Conservation (phyloP, 805 yeast species). For the Schwanniomyces occidentalis region DNA sequence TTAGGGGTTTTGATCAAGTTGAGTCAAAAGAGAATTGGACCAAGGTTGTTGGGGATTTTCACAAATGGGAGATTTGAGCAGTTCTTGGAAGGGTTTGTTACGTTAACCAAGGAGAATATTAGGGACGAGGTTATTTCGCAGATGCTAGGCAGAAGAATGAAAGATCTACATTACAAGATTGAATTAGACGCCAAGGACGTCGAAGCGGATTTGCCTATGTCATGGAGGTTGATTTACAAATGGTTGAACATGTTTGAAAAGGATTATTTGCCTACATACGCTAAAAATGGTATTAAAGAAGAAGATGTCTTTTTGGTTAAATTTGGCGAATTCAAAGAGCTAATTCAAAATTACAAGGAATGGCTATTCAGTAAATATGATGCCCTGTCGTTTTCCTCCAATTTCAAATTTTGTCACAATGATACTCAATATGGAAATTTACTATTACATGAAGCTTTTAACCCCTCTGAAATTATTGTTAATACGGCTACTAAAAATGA, state of each 20-base stretch:
- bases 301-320: conserved; percentile 43
- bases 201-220: conserved; percentile 54
- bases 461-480: conserved; percentile 43
- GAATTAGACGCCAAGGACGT: conserved; percentile 60
- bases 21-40: conserved; percentile 80
- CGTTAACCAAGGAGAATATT: conserved; percentile 72
- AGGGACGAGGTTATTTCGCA: conserved; percentile 74
- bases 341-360: conserved; percentile 52
- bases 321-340: conserved; percentile 50
- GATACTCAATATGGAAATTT: conserved; percentile 97
- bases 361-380: conserved; percentile 63
- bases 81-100: conserved; percentile 77
- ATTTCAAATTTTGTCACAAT: conserved; percentile 85
- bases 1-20: conserved; percentile 70
- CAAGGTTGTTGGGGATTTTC: conserved; percentile 84
- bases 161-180: conserved; percentile 84
- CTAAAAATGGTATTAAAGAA: conserved; percentile 30
- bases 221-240: conserved; percentile 67
- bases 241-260: conserved; percentile 58
- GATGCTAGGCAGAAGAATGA: conserved; percentile 94
- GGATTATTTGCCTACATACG: conserved; percentile 42
- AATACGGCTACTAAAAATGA: conserved; percentile 7
- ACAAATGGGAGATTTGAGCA: conserved; percentile 94
- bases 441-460: conserved; percentile 58
- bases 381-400: conserved; percentile 39